Conservation (phyloP, 2,329 filamentous ascomycete genomes). For the Colletotrichum nymphaeae region DNA sequence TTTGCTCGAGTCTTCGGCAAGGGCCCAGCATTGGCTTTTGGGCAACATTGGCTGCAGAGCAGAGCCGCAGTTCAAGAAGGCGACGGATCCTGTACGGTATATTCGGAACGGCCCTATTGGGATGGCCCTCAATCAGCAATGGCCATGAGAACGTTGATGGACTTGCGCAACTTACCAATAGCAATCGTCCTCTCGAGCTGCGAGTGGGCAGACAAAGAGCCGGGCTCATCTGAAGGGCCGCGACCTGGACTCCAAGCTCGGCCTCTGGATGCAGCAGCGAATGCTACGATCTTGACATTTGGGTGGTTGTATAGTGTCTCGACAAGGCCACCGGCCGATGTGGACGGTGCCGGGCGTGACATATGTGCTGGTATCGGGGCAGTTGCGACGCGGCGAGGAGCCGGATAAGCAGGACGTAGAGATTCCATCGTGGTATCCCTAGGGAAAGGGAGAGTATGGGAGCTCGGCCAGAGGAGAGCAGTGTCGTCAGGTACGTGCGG, state of each 20-base stretch:
- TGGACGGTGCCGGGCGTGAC: conserved; percentile 35
- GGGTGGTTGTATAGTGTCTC: conserved; percentile 82
- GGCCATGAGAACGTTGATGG: neutral
- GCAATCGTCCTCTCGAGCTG: conserved; percentile 85
- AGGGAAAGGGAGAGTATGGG: neutral
- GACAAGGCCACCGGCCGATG: conserved; percentile 53
- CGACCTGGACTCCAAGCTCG: conserved; percentile 46
- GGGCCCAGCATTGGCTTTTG: conserved; percentile 93
- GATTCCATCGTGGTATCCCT: conserved; percentile 33
- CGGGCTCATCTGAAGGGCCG: conserved; percentile 58
- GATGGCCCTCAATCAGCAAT: conserved; percentile 25
- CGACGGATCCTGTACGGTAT: conserved; percentile 87
- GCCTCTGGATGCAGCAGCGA: conserved; percentile 52
- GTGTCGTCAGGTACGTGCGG: conserved; percentile 19
- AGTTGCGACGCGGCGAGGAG: conserved; percentile 51
- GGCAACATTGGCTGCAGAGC: conserved; percentile 88
- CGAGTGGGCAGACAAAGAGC: conserved; percentile 78
- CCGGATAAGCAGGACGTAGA: conserved; percentile 40
- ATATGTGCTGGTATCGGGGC: conserved; percentile 46
- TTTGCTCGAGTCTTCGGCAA: conserved; percentile 81
- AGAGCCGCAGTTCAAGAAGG: conserved; percentile 87
- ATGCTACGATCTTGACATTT: conserved; percentile 74
- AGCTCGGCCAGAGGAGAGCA: neutral
- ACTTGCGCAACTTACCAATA: conserved; percentile 66
- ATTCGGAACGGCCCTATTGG: conserved; percentile 77